Conservation (phyloP, 495 filamentous ascomycete genomes). For the Acidiella bohemica region DNA sequence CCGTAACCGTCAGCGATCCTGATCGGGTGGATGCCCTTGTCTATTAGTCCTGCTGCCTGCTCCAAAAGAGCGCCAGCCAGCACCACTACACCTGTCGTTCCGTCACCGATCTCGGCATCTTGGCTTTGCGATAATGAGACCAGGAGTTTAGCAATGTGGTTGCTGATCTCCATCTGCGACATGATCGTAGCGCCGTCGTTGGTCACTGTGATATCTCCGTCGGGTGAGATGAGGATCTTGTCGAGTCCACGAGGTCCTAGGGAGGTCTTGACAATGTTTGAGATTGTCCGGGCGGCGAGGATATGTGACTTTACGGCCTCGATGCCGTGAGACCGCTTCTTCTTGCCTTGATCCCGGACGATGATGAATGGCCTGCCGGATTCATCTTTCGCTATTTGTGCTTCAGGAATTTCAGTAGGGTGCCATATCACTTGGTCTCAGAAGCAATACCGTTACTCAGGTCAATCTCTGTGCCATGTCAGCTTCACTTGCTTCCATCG, state of each 20-base stretch:
- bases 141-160: conserved; percentile 92
- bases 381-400: conserved; percentile 77
- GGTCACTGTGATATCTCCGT: conserved; percentile 98
- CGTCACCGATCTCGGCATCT: conserved; percentile 97
- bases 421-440: too few species aligned
- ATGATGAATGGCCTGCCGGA: conserved; percentile 94
- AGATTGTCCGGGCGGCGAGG: conserved; percentile 85
- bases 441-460: conserved; percentile 63
- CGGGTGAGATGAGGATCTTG: conserved; percentile 97
- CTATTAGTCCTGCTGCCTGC: conserved; percentile 95
- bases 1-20: conserved; percentile 96
- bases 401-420: conserved; percentile 31
- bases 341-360: conserved; percentile 96
- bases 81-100: conserved; percentile 95
- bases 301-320: conserved; percentile 98
- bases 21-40: conserved; percentile 99
- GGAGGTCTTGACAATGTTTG: conserved; percentile 94
- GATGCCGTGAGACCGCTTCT: conserved; percentile 90
- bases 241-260: conserved; percentile 91
- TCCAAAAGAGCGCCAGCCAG: conserved; percentile 89
- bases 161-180: conserved; percentile 96
- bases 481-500: conserved; percentile 1
- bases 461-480: conserved; percentile 38
- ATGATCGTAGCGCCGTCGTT: conserved; percentile 98
- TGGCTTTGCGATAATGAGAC: conserved; percentile 98